These are phyloP conservation scores for Morella rubra DNA, from an alignment of 306 rosid genomes.

Conservation along the genomic window DNA sequence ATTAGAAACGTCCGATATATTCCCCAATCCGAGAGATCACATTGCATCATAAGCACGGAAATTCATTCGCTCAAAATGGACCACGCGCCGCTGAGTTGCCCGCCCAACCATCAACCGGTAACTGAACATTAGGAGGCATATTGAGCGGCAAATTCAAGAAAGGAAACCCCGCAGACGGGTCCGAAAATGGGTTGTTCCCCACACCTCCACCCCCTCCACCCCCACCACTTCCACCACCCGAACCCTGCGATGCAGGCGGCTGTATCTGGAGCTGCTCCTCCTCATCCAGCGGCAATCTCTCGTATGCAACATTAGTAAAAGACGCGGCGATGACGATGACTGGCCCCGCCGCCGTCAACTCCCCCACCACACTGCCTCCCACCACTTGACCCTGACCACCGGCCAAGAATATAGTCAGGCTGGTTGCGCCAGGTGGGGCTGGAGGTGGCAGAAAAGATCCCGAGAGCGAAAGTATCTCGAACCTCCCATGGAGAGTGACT, in stretches of 20 bases:
- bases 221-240: conserved; percentile 29
- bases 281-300: conserved; percentile 74
- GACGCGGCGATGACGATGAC: conserved; percentile 83
- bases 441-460: conserved; percentile 93
- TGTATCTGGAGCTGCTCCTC: conserved; percentile 63
- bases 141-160: conserved; percentile 77
- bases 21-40: background rate
- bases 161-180: conserved; percentile 70
- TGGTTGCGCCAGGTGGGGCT: conserved; percentile 89
- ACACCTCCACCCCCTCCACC: conserved; percentile 18
- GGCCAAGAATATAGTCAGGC: conserved; percentile 62
- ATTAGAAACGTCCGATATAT: background rate
- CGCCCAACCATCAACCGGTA: conserved; percentile 64
- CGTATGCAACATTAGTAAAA: conserved; percentile 86
- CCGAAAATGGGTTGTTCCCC: conserved; percentile 47
- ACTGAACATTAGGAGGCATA: conserved; percentile 89
- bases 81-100: conserved; percentile 44
- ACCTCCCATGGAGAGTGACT: conserved; percentile 76
- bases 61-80: conserved; percentile 34
- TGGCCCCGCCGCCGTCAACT: conserved; percentile 76
- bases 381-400: conserved; percentile 92
- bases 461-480: conserved; percentile 76
- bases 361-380: conserved; percentile 88
- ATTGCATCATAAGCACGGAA: background rate
- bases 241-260: conserved; percentile 37